Evolutionary conservation across 768 basidiomycete genomes (phyloP), one percentile per base, ranked within the genome.

Genomic region (Suillus lakei): DNA sequence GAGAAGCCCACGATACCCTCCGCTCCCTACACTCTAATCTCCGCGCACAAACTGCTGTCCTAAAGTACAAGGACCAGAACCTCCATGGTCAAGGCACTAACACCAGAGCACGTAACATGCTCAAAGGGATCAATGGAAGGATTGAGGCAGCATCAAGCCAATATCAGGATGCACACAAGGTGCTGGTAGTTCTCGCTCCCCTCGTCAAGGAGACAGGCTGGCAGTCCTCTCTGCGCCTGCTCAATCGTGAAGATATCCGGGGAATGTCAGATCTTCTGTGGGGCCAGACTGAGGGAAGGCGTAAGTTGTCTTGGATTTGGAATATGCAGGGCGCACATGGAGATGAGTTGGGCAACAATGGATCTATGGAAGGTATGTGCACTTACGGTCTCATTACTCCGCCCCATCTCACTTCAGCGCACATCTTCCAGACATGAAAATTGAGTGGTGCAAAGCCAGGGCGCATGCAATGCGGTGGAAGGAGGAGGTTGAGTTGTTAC

Each of bases 1-100:
- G 66, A 10, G 64, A 70, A 44, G 69, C 69, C 23, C 55, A 68
- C 28, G 56, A 70, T 39, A 32, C 69, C 16, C 64, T 71, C n/a
- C 10, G 54, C 21, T 53, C 63, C 18, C 44, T 71, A 32, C 48
- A 67, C n/a, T 43, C 61, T 41, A 34, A 43, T 32, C 61, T 71
- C 13, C 36, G 28, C 2, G 30, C 66, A 4, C 64, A 63, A 36
- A 36, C 66, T 7, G 54, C 62, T 46, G 28, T 69, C 5, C 62
- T 64, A 32, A 51, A 30, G 38, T 60, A 64, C 53, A 71, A 71
- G 50, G 70, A 67, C 50, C 30, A 53, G 18, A 60, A 59, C 61
- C 58, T 66, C 34, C 53, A 23, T 3, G 69, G 70, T 39, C 67
- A 70, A 32, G 38, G 65, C 9, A 6, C 34, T 13, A 63, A 63